These are phyloP conservation scores for Phaeomoniella chlamydospora DNA, from an alignment of 2,329 filamentous ascomycete genomes.

Conservation along the genomic window DNA sequence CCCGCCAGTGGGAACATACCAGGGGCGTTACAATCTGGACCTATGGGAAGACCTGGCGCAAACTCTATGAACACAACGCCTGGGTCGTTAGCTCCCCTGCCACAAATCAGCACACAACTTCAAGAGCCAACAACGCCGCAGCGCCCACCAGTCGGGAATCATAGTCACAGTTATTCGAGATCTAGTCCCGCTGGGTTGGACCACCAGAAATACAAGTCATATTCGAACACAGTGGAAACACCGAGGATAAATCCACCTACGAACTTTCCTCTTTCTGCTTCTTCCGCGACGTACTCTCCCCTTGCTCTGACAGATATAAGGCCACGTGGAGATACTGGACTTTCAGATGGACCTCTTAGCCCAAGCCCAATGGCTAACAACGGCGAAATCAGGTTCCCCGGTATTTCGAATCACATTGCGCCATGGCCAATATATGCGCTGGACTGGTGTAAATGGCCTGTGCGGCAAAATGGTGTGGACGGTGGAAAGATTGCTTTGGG, in stretches of 20 bases:
- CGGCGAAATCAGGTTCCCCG: slow-evolving; percentile 48
- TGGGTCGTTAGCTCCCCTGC: slow-evolving; percentile 40
- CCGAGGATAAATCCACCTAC: slow-evolving; percentile 15
- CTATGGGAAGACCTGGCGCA: slow-evolving; percentile 34
- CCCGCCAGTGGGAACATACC: slow-evolving; percentile 33
- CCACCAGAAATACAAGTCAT: slow-evolving; percentile 46
- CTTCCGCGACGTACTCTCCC: slow-evolving; percentile 63
- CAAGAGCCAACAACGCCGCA: slow-evolving; percentile 39
- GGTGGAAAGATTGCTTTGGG: slow-evolving; percentile 89
- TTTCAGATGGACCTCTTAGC: slow-evolving; percentile 56
- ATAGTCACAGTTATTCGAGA: slow-evolving; percentile 65
- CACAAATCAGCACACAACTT: slow-evolving; percentile 28
- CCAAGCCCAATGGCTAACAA: slow-evolving; percentile 47
- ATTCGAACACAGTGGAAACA: slow-evolving; percentile 50
- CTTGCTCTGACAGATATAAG: slow-evolving; percentile 85
- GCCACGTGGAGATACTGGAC: slow-evolving; percentile 66
- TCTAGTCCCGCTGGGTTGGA: slow-evolving; percentile 61
- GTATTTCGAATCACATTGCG: slow-evolving; percentile 80
- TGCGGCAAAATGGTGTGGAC: slow-evolving; percentile 48
- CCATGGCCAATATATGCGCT: slow-evolving; percentile 95
- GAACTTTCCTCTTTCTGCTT: neutral
- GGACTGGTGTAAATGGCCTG: slow-evolving; percentile 98
- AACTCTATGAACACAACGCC: slow-evolving; percentile 43
- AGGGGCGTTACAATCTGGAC: slow-evolving; percentile 45
- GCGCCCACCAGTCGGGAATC: slow-evolving; percentile 49